Conservation (phyloP, 2,329 filamentous ascomycete genomes). For the Verticillium dahliae region DNA sequence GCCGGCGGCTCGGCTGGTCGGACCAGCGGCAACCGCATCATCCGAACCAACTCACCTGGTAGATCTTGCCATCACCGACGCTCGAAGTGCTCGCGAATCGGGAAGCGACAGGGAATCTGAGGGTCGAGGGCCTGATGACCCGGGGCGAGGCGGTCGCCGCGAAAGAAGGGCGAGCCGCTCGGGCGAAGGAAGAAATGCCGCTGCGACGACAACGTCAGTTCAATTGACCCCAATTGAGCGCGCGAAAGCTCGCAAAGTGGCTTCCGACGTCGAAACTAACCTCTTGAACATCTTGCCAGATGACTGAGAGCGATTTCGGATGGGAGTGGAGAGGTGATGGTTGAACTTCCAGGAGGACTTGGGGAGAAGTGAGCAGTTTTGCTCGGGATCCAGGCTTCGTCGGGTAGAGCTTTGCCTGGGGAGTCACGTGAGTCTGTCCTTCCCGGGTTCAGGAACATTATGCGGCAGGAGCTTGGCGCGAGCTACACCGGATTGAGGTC, state of each 20-base stretch:
- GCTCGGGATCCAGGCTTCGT: conserved; percentile 35
- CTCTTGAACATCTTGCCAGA: conserved; percentile 79
- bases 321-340: conserved; percentile 52
- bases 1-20: neutral
- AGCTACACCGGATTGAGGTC: neutral
- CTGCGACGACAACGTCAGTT: conserved; percentile 42
- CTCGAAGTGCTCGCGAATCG: conserved; percentile 53
- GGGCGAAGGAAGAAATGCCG: conserved; percentile 60
- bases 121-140: conserved; percentile 48
- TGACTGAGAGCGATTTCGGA: conserved; percentile 58
- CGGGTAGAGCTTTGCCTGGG: conserved; percentile 34
- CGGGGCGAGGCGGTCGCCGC: conserved; percentile 50
- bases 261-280: conserved; percentile 43
- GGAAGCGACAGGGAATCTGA: conserved; percentile 49
- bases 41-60: conserved; percentile 48
- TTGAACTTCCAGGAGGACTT: conserved; percentile 41
- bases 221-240: conserved; percentile 45
- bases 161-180: conserved; percentile 56
- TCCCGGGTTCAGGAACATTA: conserved; percentile 2
- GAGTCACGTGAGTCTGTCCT: conserved; percentile 27
- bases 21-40: neutral
- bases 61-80: conserved; percentile 60
- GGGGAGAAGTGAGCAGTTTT: conserved; percentile 42
- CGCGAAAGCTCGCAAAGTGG: conserved; percentile 18
- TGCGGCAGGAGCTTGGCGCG: neutral